Evolutionary conservation across 495 filamentous ascomycete species (phyloP).

Genomic region (Staphylotrichum tortipilum): DNA sequence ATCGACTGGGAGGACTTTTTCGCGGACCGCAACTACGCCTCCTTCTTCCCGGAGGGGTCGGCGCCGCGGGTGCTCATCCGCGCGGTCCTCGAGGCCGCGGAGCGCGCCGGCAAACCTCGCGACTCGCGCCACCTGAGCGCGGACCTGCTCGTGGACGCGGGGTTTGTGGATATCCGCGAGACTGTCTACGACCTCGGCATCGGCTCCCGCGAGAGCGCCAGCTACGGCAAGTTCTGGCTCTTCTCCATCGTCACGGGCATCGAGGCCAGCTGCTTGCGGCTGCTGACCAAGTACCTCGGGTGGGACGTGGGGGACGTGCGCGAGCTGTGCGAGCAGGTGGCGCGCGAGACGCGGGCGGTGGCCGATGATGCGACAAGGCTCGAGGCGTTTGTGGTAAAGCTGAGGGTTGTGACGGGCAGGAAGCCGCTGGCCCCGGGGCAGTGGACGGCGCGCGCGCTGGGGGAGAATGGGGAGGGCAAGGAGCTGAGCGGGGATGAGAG

Average conservation of each 20-base stretch:
- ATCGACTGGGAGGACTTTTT: constrained; percentile 44
- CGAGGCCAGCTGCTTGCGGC: constrained; percentile 52
- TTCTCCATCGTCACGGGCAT: constrained; percentile 55
- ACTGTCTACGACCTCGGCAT: constrained; percentile 52
- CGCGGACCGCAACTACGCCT: constrained; percentile 29
- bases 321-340: constrained; percentile 46
- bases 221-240: constrained; percentile 58
- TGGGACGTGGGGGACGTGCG: constrained; percentile 50
- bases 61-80: constrained; percentile 24
- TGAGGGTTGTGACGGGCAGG: constrained; percentile 48
- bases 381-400: constrained; percentile 36
- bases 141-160: constrained; percentile 42
- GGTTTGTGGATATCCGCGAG: constrained; percentile 53
- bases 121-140: constrained; percentile 48
- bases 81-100: constrained; percentile 35
- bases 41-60: constrained; percentile 33
- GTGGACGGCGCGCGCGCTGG: constrained; percentile 19
- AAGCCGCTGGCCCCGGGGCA: constrained; percentile 37
- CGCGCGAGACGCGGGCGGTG: constrained; percentile 43
- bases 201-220: constrained; percentile 42
- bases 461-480: constrained; percentile 18
- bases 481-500: constrained; percentile 24
- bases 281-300: constrained; percentile 49
- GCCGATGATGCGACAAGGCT: constrained; percentile 31
- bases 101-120: constrained; percentile 38